Evolutionary conservation across 2,329 filamentous ascomycete species (phyloP).

Genomic region (Neofusicoccum cordaticola): DNA sequence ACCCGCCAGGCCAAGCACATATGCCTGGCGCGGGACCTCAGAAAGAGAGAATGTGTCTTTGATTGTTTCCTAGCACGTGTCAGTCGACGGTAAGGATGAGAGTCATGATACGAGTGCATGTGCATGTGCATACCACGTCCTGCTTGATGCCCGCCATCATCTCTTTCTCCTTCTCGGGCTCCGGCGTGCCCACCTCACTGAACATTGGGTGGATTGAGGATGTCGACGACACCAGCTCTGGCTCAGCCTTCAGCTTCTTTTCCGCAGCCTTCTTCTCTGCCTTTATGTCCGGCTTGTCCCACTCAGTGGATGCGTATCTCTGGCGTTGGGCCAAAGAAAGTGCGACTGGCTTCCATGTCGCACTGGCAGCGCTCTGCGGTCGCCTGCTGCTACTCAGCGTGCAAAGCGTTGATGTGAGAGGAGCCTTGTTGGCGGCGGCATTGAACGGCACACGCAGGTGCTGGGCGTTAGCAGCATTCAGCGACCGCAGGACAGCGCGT

Average conservation of each 20-base stretch:
- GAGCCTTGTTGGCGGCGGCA: slow-evolving; percentile 18
- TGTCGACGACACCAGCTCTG: slow-evolving; percentile 58
- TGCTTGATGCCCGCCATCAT: slow-evolving; percentile 46
- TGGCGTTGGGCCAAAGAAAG: slow-evolving; percentile 56
- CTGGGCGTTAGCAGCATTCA: slow-evolving; percentile 17
- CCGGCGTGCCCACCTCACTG: slow-evolving; percentile 35
- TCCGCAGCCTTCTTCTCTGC: slow-evolving; percentile 55
- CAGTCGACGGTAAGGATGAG: not conserved
- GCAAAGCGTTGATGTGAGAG: slow-evolving; percentile 35
- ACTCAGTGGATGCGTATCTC: slow-evolving; percentile 49
- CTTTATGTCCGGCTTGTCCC: slow-evolving; percentile 53
- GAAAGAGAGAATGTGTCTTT: slow-evolving; percentile 48
- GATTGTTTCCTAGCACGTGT: slow-evolving; percentile 41
- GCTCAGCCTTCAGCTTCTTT: slow-evolving; percentile 57
- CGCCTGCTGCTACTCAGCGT: slow-evolving; percentile 24
- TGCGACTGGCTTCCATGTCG: slow-evolving; percentile 24
- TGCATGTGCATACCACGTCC: slow-evolving; percentile 30
- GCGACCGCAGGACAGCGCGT: slow-evolving; percentile 34
- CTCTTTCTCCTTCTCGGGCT: slow-evolving; percentile 36
- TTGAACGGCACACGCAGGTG: slow-evolving; percentile 18
- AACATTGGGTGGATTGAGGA: slow-evolving; percentile 50
- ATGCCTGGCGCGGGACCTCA: slow-evolving; percentile 48
- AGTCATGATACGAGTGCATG: not conserved
- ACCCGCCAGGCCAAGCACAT: slow-evolving; percentile 50
- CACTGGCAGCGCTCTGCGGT: slow-evolving; percentile 25